Evolutionary conservation across 2,329 filamentous ascomycete species (phyloP), one percentile per base, ranked within the genome.

Genomic region (Pezicula neosporulosa): DNA sequence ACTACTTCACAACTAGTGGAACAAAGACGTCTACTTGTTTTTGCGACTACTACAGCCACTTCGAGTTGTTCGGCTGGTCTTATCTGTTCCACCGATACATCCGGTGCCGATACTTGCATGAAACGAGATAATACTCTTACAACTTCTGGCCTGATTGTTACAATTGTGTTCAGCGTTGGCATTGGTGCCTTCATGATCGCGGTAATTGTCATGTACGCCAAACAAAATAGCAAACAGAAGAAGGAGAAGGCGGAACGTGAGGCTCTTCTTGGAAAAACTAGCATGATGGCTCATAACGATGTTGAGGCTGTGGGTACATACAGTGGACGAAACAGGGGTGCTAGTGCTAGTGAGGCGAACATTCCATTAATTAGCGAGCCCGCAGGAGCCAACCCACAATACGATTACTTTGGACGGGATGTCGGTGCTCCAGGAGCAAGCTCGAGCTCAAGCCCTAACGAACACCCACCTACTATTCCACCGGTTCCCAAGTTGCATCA

Each of bases 71-170:
- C 52, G 3, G 44, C 57, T n/a, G 58, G 54, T 6, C 43, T 51
- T 12, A 53, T 60, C 16, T 64, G 61, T 50, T 58, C 56, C 36
- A 41, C 44, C 4, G 44, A 51, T 18, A 36, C 44, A 3, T 41
- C 46, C 6, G 52, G 56, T 27, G 42, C 44, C 4, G 43, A 48
- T 9, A 24, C 47, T 15, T 64, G 61, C 53, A 62, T 62, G 56
- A 49, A 47, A n/a, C 55, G 51, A 21, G 37, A 60, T 8, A 44
- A 62, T 44, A 28, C 16, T 8, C 54, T 63, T 42, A 55, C 55
- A 10, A 60, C 56, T 1, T 58, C 56, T 9, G 61, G 61, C 16
- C 24, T 62, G 5, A 47, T 60, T 16, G 60, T 61, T 16, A 53
- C 60, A 13, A 55, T 64, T 27, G 48, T 48, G 15, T 58, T 64